These are phyloP conservation scores for Aschersonia sp. DNA, from an alignment of 2,329 filamentous ascomycete species.

Conservation along the genomic window DNA sequence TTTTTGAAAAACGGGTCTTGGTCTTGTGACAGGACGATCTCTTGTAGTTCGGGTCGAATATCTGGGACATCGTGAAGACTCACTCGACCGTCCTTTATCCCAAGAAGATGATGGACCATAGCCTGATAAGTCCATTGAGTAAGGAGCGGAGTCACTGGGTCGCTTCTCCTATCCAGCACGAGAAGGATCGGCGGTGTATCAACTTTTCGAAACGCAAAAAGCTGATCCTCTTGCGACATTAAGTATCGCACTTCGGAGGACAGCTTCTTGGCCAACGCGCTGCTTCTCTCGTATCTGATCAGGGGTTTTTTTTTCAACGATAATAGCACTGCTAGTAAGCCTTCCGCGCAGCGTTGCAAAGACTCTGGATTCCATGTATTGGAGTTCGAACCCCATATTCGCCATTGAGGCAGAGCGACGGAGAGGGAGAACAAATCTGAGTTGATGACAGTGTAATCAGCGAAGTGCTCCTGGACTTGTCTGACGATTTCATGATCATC, in stretches of 20 bases:
- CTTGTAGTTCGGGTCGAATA: conserved; percentile 71
- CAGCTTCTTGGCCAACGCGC: conserved; percentile 77
- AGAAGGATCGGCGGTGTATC: conserved; percentile 90
- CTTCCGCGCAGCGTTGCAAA: conserved; percentile 74
- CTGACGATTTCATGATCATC: conserved; percentile 97
- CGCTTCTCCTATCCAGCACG: conserved; percentile 80
- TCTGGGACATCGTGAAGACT: conserved; percentile 75
- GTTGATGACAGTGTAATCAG: conserved; percentile 90
- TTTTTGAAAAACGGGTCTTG: conserved; percentile 98
- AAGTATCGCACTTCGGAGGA: conserved; percentile 85
- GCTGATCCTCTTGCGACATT: conserved; percentile 86
- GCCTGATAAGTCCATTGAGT: conserved; percentile 99
- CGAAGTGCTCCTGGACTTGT: conserved; percentile 86
- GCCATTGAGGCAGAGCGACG: conserved; percentile 54
- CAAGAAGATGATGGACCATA: conserved; percentile 96
- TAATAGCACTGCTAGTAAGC: conserved; percentile 67
- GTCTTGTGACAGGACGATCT: conserved; percentile 90
- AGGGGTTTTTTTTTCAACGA: conserved; percentile 94
- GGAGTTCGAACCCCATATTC: conserved; percentile 67
- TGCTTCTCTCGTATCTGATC: conserved; percentile 87
- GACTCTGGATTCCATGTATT: conserved; percentile 88
- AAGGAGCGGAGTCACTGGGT: conserved; percentile 84
- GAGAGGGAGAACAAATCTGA: conserved; percentile 80
- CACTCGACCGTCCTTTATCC: conserved; percentile 89
- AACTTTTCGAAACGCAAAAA: conserved; percentile 91